A percentile compares a stretch with the other conserved stretches of the same genome.
These are phyloP conservation scores for Candolleomyces eurysporus DNA, from an alignment of 768 basidiomycete species.

Conservation along the genomic window DNA sequence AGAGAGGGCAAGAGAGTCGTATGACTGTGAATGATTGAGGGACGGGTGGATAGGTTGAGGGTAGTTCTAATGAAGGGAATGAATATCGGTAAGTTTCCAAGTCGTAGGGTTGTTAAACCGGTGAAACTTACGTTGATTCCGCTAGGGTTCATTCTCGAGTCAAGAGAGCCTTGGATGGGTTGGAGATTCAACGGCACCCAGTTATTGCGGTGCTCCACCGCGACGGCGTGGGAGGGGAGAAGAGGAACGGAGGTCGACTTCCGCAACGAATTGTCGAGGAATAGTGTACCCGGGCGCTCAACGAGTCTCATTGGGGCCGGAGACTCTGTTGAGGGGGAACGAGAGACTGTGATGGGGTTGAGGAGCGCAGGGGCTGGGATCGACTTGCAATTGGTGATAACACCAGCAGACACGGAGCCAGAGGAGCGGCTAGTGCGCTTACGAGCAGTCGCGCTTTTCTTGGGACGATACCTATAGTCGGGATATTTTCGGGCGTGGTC, in stretches of 20 bases:
- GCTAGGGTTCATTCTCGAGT: not conserved
- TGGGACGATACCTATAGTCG: slow-evolving; percentile 61
- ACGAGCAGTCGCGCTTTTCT: slow-evolving; percentile 33
- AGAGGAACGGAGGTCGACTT: slow-evolving; percentile 8
- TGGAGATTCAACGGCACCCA: not conserved
- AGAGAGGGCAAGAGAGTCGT: slow-evolving; percentile 12
- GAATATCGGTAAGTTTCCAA: not conserved
- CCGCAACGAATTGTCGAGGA: slow-evolving; percentile 4
- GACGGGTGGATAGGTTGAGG: slow-evolving; percentile 8
- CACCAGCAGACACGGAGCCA: slow-evolving; percentile 10
- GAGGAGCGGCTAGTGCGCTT: slow-evolving; percentile 22
- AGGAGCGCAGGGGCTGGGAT: slow-evolving; percentile 10
- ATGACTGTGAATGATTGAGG: slow-evolving; percentile 9
- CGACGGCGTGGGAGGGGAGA: not conserved
- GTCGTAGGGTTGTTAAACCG: not conserved
- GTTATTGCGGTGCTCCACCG: not conserved
- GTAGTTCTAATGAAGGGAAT: not conserved
- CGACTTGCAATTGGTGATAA: not conserved
- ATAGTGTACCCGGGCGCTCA: slow-evolving; percentile 10
- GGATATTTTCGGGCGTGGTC: slow-evolving; percentile 60
- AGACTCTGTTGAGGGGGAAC: slow-evolving; percentile 5
- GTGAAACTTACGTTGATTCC: not conserved
- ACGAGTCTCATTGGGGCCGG: slow-evolving; percentile 1
- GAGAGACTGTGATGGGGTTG: slow-evolving; percentile 16
- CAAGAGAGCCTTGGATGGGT: not conserved